Evolutionary conservation across 2,329 filamentous ascomycete genomes (phyloP), one percentile per base, ranked within the genome.

Genomic region (Metarhizium rileyi): DNA sequence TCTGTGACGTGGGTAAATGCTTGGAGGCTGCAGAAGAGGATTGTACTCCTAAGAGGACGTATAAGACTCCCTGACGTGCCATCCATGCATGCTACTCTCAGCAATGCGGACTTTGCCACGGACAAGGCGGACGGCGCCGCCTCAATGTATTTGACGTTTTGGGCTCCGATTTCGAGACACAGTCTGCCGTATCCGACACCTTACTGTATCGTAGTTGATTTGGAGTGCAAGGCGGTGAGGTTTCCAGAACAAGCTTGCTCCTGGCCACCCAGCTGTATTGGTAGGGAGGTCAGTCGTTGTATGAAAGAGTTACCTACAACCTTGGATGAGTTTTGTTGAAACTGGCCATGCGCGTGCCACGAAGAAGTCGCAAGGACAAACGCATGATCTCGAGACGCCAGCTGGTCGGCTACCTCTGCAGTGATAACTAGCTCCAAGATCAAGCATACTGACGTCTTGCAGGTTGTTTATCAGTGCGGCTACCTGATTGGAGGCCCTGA

Each of bases 1-100:
- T 46, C 20, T 51, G 38, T 2, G 53, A 42, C 10, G 52, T 56
- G 8, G 41, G 42, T 12, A 20, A 25, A 38, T 47, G 44, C 44
- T 46, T 43, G 4, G 46, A 36, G 20, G 41, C 44, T 1, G 20
- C n/a, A 1, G 46, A 41, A 8, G 14, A 5, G 6, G 52, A 23
- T 18, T 53, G 52, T 5, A 56, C 48, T 5, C 57, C 50, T 5
- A 53, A 89, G 57, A 90, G 89, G 47, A 83, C 27, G n/a, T 45
- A 33, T 12, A 45, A n/a, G 16, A 25, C 26, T 8, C 44, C 44
- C 18, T 28, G 43, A 35, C 16, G 43, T 33, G 8, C 84, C 85
- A 61, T 87, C 84, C 84, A 88, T 87, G 50, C 84, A 88, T 87
- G 50, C 71, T 77, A 44, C 74, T 76, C 62, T 87, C 84, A 16